Percentiles rank a stretch among this genome's conserved stretches.
Conservation (phyloP, 805 yeast genomes). For the Candida koratica region DNA sequence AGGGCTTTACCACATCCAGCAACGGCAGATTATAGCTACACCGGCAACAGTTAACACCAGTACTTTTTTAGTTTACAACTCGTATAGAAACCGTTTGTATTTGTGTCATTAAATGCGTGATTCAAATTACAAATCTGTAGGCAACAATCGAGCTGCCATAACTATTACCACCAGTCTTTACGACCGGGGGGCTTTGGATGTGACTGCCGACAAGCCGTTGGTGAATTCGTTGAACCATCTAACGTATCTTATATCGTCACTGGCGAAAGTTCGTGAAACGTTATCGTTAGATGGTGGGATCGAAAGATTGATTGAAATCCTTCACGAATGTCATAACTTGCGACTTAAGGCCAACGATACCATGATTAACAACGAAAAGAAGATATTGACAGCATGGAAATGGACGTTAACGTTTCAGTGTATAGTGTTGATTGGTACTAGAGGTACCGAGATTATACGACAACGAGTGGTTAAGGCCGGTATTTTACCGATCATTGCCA, state of each 20-base stretch:
- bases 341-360: slow-evolving; percentile 27
- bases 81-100: background rate
- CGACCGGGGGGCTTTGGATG: slow-evolving; percentile 89
- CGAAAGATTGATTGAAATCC: slow-evolving; percentile 78
- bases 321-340: slow-evolving; percentile 67
- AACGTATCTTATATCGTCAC: slow-evolving; percentile 79
- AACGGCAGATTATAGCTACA: too few relatives aligned
- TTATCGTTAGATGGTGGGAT: slow-evolving; percentile 87
- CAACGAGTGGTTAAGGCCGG: slow-evolving; percentile 89
- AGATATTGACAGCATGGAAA: slow-evolving; percentile 83
- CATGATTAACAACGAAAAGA: slow-evolving; percentile 36
- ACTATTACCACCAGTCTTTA: slow-evolving; percentile 84
- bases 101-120: slow-evolving; percentile 62
- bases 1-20: too few relatives aligned
- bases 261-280: slow-evolving; percentile 87
- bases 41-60: too few relatives aligned
- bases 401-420: slow-evolving; percentile 96
- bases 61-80: too few relatives aligned
- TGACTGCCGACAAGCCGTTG: slow-evolving; percentile 82
- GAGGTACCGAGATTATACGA: slow-evolving; percentile 86
- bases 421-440: slow-evolving; percentile 81
- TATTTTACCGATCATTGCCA: slow-evolving; percentile 83
- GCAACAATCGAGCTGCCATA: slow-evolving; percentile 86
- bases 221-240: slow-evolving; percentile 89
- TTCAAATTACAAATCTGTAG: slow-evolving; percentile 74